Base-by-base conservation (phyloP, 176 grass and related monocot species). In the Oropetium thomaeum region DNA sequence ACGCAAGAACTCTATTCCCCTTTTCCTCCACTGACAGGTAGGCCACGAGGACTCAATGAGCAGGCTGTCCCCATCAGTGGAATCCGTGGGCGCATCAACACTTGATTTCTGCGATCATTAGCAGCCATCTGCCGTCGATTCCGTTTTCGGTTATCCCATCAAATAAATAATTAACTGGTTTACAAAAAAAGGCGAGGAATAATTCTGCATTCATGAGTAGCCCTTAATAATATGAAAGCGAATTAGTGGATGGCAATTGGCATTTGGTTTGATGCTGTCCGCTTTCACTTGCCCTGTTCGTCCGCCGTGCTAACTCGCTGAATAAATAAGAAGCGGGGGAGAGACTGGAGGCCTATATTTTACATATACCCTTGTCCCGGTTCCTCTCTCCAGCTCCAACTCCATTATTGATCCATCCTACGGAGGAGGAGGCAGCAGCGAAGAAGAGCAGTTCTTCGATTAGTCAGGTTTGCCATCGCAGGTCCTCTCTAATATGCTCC, bases 391-490 rank as follows among this genome's bases (percentile, higher is more conserved):
- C 27, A 23, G 2, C 51, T n/a, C 45, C 22, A 51, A 65, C 68
- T 62, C 77, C 82, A 82, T 89, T 71, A 85, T 85, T 77, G 78
- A 71, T 85, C 29, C 81, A 78, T 85, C 22, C 9, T 0, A 20
- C 22, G 49, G 1, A 52, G 48, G 47, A 80, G 65, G 44, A 26
- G 38, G 10, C 55, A 34, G 75, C 71, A 53, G 64, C 32, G 20
- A 54, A 49, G 64, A 37, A 16, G 54, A 58, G 1, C 22, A 54
- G 45, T 43, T 61, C 51, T 44, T 82, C 44, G 22, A 31, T 9
- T 42, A 12, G 39, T 7, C 45, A 83, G 62, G 80, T 83, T 60
- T 42, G 15, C 19, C 49, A 5, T 52, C 10, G 8, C 25, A 4
- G n/a, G 19, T 39, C 45, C 23, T 81, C 64, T 38, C 27, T 70